phyloP scores from a whole-genome alignment of 768 basidiomycete species.

The Amanita muscaria region DNA sequence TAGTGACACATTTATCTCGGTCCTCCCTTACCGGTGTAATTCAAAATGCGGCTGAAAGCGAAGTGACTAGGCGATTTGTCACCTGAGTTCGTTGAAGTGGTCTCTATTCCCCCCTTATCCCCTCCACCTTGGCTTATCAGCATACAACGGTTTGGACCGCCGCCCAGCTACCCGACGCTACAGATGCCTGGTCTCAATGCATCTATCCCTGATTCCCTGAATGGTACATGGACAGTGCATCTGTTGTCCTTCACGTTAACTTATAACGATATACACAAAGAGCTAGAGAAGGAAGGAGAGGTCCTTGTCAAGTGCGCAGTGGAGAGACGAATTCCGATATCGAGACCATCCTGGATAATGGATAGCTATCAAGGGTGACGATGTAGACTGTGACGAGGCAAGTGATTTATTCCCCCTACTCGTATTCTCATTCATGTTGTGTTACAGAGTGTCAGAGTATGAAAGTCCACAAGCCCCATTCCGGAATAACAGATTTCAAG shows the following conservation, averaged over 20 bases:
- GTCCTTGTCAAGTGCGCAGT: slow-evolving; percentile 70
- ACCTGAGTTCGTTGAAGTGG: slow-evolving; percentile 94
- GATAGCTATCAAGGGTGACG: slow-evolving; percentile 69
- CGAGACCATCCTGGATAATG: slow-evolving; percentile 69
- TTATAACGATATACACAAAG: slow-evolving; percentile 27
- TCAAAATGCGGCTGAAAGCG: slow-evolving; percentile 94
- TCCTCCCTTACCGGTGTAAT: too few relatives aligned
- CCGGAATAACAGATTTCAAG: slow-evolving; percentile 61
- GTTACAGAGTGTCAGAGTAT: slow-evolving; percentile 43
- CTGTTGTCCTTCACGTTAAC: background rate
- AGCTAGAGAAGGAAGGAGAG: too few relatives aligned
- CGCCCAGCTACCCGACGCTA: slow-evolving; percentile 93
- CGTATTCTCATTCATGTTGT: background rate
- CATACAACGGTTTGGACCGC: slow-evolving; percentile 98
- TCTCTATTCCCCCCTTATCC: slow-evolving; percentile 95
- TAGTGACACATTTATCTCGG: too few relatives aligned
- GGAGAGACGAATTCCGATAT: slow-evolving; percentile 70
- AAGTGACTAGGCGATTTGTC: slow-evolving; percentile 96
- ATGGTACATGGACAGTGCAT: slow-evolving; percentile 50
- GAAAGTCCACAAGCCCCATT: slow-evolving; percentile 64
- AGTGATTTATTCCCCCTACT: slow-evolving; percentile 12
- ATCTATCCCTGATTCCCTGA: slow-evolving; percentile 96
- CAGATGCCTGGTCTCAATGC: slow-evolving; percentile 93
- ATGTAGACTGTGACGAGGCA: slow-evolving; percentile 61
- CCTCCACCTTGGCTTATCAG: slow-evolving; percentile 99